Evolutionary conservation across 2,329 filamentous ascomycete species (phyloP), one percentile per base, ranked within the genome.

Genomic region (Neonectria neomacrospora): DNA sequence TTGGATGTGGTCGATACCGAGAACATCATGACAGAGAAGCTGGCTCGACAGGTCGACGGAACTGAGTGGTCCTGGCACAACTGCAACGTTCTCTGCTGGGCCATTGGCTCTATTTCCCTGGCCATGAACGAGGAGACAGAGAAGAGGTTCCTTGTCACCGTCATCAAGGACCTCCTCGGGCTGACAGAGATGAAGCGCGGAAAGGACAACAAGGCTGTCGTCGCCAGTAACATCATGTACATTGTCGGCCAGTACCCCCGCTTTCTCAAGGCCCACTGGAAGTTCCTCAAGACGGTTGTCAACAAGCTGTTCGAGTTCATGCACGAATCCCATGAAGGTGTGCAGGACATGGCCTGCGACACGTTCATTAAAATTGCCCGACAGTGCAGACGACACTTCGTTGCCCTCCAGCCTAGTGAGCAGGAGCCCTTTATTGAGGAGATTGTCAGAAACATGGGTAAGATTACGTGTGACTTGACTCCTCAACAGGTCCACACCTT

Each of bases 251-350:
- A 99, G 77, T 99, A 99, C 76, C 96, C 96, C 39, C 92, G 96
- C 20, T 99, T 99, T 82, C 83, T 99, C 73, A 99, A 99, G 83
- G 96, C 96, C 1, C 96, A 99, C 79, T 99, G 96, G 96, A 99
- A 99, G 79, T 99, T 99, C 82, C 84, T 99, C 60, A 99, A 99
- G 88, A 99, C 96, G 2, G 96, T 99, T 18, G 96, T 99, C 75
- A 99, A 99, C 82, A 99, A 99, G 83, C 87, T 99, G 5, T 99
- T 99, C 75, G 96, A 99, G 82, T 99, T 99, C 77, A 99, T 99
- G 96, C 96, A 99, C 79, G 96, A 99, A 80, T 98, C 96, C 1
- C 96, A 99, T 75, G 96, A 99, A 83, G 96, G 92, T 90, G 96
- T 99, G 26, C 96, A 99, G 81, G 96, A 99, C 80, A 99, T 99